Evolutionary conservation across 2,329 filamentous ascomycete genomes (phyloP), one percentile per base, ranked within the genome.

Genomic region (Pyrenophora tritici-repentis): DNA sequence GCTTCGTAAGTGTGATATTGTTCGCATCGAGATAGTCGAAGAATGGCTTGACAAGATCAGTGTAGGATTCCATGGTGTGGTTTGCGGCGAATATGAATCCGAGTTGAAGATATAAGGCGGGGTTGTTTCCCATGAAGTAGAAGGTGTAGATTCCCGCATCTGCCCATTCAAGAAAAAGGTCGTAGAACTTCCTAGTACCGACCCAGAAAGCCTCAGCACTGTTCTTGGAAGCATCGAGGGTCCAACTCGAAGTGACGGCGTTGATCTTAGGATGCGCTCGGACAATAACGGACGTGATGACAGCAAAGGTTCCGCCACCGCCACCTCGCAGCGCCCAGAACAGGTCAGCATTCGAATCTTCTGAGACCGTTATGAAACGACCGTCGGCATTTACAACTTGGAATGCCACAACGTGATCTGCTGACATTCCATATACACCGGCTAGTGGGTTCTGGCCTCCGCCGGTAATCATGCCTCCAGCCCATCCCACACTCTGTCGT

Each of bases 381-480:
- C 63, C 65, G 37, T 50, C 41, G 0, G 66, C 56, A 2, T 59
- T 62, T 1, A 63, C 62, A 14, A 67, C 50, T 13, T 66, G 42
- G 39, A 58, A 58, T 3, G 55, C 53, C 2, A 67, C 34, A 1
- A 67, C 58, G 13, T 57, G 43, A 32, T 68, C 64, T 12, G 59
- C 63, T 7, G 62, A 56, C 61, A 68, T 65, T 3, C 66, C 66
- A 54, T 78, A 78, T 31, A 76, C 62, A 24, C 73, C 73, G 8
- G 76, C 76, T 32, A 84, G 61, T 8, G 80, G 80, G 13, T 76
- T 79, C 63, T 84, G 80, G 0, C 82, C 82, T 24, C 80, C 82
- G 2, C 79, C 81, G 6, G 59, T 56, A 12, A 70, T 59, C 58
- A 65, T 73, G 2, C 73, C 61, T 22, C 64, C 63, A 14, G 54